Conservation (phyloP, 169 alveolate species). For the Cryptosporidium sp. region DNA sequence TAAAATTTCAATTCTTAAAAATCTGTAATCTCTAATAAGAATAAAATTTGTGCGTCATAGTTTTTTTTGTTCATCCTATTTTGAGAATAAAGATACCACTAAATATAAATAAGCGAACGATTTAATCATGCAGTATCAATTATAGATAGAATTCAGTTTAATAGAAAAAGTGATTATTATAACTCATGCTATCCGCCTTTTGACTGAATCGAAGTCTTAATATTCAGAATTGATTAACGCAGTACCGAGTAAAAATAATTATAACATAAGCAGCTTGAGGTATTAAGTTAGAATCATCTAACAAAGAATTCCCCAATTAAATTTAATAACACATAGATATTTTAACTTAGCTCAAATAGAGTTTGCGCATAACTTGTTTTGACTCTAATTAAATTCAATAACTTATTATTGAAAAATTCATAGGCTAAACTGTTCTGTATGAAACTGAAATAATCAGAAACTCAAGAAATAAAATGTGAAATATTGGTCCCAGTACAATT, state of each 20-base stretch:
- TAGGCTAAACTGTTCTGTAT: neutral
- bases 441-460: neutral
- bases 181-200: neutral
- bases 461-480: neutral
- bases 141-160: too few species aligned
- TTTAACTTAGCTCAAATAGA: neutral
- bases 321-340: neutral
- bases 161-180: too few species aligned
- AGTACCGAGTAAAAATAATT: neutral
- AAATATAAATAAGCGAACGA: too few species aligned
- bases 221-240: neutral
- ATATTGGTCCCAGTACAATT: neutral
- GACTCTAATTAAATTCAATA: neutral
- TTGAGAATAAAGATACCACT: neutral
- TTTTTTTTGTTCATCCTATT: too few species aligned
- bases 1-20: neutral
- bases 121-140: too few species aligned
- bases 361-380: neutral
- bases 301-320: neutral
- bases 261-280: too few species aligned
- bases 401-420: too few species aligned
- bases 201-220: too few species aligned
- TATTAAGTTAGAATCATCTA: neutral
- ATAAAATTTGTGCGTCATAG: neutral
- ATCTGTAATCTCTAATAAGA: too few species aligned